These are phyloP conservation scores for Jackrogersella minutella DNA, from an alignment of 495 filamentous ascomycete genomes.

Conservation along the genomic window DNA sequence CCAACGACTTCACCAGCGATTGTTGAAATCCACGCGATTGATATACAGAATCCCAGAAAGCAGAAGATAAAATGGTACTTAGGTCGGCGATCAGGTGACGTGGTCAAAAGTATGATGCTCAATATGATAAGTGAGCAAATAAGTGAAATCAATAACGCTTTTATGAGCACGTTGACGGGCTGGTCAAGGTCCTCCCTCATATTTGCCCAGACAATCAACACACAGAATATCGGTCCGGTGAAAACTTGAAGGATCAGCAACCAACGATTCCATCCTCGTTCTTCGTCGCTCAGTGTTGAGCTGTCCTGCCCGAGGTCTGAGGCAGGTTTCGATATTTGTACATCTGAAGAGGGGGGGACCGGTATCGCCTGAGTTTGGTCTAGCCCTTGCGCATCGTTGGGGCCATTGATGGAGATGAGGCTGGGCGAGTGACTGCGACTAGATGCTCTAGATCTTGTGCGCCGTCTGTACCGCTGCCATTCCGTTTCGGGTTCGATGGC, in stretches of 20 bases:
- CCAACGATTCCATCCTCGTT: constrained; percentile 85
- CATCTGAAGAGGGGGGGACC: constrained; percentile 8
- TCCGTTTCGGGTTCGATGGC: constrained; percentile 52
- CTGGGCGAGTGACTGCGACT: constrained; percentile 42
- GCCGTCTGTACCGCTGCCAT: constrained; percentile 62
- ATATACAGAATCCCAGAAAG: constrained; percentile 89
- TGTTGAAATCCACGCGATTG: constrained; percentile 94
- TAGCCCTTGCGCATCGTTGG: constrained; percentile 3
- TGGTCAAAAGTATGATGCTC: constrained; percentile 67
- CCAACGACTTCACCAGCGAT: constrained; percentile 97
- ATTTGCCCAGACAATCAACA: constrained; percentile 79
- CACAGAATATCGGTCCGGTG: constrained; percentile 84
- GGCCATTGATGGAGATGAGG: constrained; percentile 18
- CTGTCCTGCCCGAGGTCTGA: constrained; percentile 37
- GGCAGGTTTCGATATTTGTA: constrained; percentile 36
- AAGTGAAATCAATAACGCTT: constrained; percentile 72
- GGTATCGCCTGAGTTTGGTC: constrained; percentile 12
- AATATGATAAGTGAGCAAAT: constrained; percentile 73
- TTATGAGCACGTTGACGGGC: constrained; percentile 56
- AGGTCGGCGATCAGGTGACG: constrained; percentile 64
- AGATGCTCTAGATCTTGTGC: constrained; percentile 48
- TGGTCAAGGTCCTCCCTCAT: constrained; percentile 59
- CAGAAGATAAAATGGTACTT: constrained; percentile 78
- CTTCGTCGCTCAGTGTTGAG: constrained; percentile 36
- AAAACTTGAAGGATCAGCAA: constrained; percentile 85